Conservation (phyloP, 306 rosid genomes). For the Dalbergia cultrata region DNA sequence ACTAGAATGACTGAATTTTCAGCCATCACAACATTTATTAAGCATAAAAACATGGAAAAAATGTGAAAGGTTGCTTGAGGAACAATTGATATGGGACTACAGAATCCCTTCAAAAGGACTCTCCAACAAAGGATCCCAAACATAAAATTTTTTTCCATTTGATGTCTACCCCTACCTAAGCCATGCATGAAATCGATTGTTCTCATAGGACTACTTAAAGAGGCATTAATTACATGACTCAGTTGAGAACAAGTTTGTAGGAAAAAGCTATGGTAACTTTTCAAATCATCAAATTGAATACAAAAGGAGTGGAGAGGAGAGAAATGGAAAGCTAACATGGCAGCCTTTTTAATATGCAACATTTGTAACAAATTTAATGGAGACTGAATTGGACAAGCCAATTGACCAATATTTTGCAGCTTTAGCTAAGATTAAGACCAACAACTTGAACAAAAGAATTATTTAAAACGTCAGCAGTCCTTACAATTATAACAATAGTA, state of each 20-base stretch:
- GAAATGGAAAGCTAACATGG: not conserved
- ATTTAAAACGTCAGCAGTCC: not conserved
- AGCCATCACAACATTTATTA: not conserved
- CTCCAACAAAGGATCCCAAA: slow-evolving; percentile 8
- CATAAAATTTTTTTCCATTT: slow-evolving; percentile 6
- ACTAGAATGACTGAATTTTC: not conserved
- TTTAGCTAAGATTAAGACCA: not conserved
- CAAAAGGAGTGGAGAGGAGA: not conserved
- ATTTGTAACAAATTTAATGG: not conserved
- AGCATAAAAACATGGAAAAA: not conserved
- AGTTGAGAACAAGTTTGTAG: not conserved
- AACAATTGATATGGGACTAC: not conserved
- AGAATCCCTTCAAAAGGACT: slow-evolving; percentile 42
- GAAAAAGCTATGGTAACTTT: not conserved
- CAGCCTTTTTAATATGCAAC: not conserved
- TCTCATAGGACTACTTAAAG: slow-evolving; percentile 36
- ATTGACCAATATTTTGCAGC: not conserved
- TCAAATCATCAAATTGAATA: not conserved
- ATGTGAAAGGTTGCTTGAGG: slow-evolving; percentile 27
- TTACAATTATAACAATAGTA: not conserved
- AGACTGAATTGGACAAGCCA: not conserved
- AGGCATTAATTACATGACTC: not conserved
- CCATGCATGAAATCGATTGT: not conserved
- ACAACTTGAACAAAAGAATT: not conserved
- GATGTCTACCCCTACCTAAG: slow-evolving; percentile 48